phyloP scores from a whole-genome alignment of 2,329 filamentous ascomycete species.

The Epichloe elymi region DNA sequence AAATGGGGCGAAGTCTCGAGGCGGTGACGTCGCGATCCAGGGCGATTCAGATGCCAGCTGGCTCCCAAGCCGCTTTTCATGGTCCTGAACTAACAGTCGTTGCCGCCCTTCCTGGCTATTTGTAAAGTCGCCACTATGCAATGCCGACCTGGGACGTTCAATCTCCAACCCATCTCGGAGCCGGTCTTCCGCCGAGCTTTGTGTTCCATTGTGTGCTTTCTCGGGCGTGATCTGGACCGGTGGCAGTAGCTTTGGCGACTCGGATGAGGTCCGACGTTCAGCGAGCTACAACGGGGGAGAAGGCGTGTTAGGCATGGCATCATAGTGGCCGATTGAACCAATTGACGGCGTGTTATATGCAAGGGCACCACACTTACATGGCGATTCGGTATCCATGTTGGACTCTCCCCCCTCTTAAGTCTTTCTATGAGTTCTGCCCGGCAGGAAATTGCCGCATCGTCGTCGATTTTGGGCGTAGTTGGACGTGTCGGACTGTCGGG shows the following conservation, averaged over 20 bases:
- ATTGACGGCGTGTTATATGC: not conserved
- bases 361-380: constrained; percentile 31
- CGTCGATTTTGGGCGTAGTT: constrained; percentile 11
- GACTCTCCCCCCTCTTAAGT: constrained; percentile 64
- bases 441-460: constrained; percentile 34
- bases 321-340: not conserved
- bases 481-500: constrained; percentile 26
- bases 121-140: constrained; percentile 57
- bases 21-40: constrained; percentile 46
- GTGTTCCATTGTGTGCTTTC: constrained; percentile 17
- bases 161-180: constrained; percentile 50
- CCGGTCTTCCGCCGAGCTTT: constrained; percentile 22
- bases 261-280: constrained; percentile 20
- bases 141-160: constrained; percentile 66
- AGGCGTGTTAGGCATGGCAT: not conserved
- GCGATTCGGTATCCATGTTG: constrained; percentile 56
- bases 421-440: constrained; percentile 71
- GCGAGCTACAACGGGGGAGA: constrained; percentile 19
- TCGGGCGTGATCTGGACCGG: constrained; percentile 36
- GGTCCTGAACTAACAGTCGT: constrained; percentile 1
- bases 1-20: constrained; percentile 36
- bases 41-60: constrained; percentile 7
- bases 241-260: constrained; percentile 29
- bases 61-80: not conserved
- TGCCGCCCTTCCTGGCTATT: constrained; percentile 16